Base-by-base conservation (phyloP, 2,329 filamentous ascomycete species). In the Fusarium cicatricum region DNA sequence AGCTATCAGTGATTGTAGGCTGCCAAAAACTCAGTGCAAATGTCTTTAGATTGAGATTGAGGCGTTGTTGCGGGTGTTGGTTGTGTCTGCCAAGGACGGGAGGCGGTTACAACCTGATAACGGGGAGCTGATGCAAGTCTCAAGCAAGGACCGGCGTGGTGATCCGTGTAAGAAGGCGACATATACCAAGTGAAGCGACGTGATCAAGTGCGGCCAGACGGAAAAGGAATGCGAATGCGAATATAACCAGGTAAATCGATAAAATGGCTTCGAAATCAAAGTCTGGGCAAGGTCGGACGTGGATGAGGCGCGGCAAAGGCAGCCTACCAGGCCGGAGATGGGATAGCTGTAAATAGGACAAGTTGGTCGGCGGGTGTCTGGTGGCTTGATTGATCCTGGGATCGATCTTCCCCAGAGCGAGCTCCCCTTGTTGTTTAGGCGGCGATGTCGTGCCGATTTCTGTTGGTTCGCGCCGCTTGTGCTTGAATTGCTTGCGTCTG, bases 271-370 rank as follows among this genome's bases (percentile, higher is more conserved):
- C 28, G 28, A 15, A 39, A 45, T 26, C 41, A 29, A n/a, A 51
- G 40, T 32, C 40, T 55, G 49, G 36, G 48, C 50, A 42, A 41
- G 11, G 46, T 55, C 40, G 49, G 33, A 33, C 36, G 26, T 50
- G 36, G 38, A 57, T 47, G 44, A 57, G 52, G 52, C 55, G 52
- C 52, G 56, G 55, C 44, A 63, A 63, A 39, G 47, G 59, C 54
- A 50, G 50, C 28, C 42, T 50, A 42, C 55, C 38, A 44, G 28
- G 12, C 34, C 36, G 46, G 47, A 50, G 52, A 38, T 60, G 46
- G 55, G 39, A 57, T 40, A 33, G 40, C 41, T 47, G 38, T 12
- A 9, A 21, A 21, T 36, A 29, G 38, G 37, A 42, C 23, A 12
- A 41, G 19, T 34, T 49, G 29, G 37, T 26, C 16, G 37, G 47